Evolutionary conservation across 2,329 filamentous ascomycete species (phyloP).

Genomic region (Phialophora verrucosa): DNA sequence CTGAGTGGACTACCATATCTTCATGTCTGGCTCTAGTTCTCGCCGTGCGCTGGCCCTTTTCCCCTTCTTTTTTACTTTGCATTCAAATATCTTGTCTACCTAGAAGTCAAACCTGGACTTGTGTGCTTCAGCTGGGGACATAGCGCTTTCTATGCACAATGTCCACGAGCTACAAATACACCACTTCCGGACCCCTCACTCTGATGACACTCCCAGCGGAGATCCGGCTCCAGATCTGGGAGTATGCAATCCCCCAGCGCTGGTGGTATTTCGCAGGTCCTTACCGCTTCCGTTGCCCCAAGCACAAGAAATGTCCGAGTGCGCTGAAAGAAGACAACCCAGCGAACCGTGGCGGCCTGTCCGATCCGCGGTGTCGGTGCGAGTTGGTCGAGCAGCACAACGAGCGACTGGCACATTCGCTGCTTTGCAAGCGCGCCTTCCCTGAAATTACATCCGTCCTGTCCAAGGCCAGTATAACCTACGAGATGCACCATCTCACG

Average conservation of each 20-base stretch:
- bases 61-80: background rate
- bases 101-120: background rate
- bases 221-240: background rate
- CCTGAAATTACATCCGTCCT: background rate
- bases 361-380: background rate
- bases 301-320: background rate
- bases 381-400: background rate
- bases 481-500: background rate
- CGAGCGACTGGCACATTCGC: background rate
- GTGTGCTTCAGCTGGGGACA: background rate
- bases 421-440: background rate
- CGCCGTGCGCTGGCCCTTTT: background rate
- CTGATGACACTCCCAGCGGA: background rate
- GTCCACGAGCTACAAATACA: background rate
- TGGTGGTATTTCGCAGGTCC: background rate
- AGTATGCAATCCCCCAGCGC: background rate
- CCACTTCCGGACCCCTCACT: background rate
- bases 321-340: background rate
- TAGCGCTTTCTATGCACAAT: background rate
- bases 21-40: background rate
- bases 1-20: conserved; percentile 1
- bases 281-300: background rate
- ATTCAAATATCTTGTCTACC: background rate
- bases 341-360: background rate
- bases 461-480: conserved; percentile 5